These are phyloP conservation scores for Nepenthes gracilis DNA, from an alignment of 148 eudicot species.

Conservation along the genomic window DNA sequence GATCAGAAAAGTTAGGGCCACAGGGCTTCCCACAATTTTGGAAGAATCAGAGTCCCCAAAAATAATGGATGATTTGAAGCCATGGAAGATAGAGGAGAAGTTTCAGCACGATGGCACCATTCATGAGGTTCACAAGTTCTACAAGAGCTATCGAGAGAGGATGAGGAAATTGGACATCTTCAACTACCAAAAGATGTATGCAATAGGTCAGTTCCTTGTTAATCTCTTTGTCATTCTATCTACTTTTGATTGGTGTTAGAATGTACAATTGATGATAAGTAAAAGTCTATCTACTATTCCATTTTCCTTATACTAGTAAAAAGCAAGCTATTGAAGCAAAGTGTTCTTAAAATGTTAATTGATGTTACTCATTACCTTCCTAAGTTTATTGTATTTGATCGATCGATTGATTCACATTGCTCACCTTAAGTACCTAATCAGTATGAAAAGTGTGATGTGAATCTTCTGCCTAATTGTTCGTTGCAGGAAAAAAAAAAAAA, in stretches of 20 bases:
- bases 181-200: constrained; percentile 97
- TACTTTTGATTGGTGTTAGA: neutral
- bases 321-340: no score
- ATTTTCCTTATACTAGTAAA: neutral
- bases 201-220: constrained; percentile 55
- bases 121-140: constrained; percentile 71
- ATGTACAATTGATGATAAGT: neutral
- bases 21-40: constrained; percentile 86
- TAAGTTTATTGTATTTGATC: no score
- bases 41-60: constrained; percentile 86
- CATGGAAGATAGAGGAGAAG: constrained; percentile 87
- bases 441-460: no score
- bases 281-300: neutral
- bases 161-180: constrained; percentile 94
- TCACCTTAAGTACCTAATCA: no score
- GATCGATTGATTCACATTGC: no score
- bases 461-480: no score
- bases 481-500: no score
- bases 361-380: neutral
- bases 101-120: constrained; percentile 35
- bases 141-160: constrained; percentile 80
- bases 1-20: constrained; percentile 68
- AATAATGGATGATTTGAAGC: constrained; percentile 70
- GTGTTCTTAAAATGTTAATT: no score
- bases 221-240: neutral